Evolutionary conservation across 345 rosid species (phyloP), one percentile per base, ranked within the genome.

Genomic region (Acer negundo): DNA sequence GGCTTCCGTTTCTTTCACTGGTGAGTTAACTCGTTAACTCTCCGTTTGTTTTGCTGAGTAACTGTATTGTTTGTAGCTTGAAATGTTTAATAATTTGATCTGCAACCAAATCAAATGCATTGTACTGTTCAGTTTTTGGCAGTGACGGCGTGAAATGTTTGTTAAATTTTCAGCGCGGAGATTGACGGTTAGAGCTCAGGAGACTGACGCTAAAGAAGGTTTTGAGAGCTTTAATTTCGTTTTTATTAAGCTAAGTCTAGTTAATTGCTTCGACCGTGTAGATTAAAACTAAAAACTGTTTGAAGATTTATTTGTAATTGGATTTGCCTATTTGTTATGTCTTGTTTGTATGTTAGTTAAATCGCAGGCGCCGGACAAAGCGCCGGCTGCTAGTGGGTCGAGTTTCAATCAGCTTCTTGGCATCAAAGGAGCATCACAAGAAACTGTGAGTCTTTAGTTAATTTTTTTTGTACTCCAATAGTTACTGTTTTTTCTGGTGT

Each of bases 341-440:
- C 0, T 10, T 75, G 42, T 72, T 73, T 63, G 8, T 38, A 31
- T 73, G 71, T 72, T 85, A 92, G 98, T 73, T 68, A 84, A 92
- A 84, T 83, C 96, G 35, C 86, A 80, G 87, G 84, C 86, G 17
- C 94, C 98, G 16, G 90, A 90, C 68, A 95, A 91, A 76, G 90
- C 97, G 28, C 94, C 94, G 1, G 90, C 87, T 4, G 77, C 73
- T 35, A 82, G 72, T 66, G 99, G 99, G 73, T 95, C 99, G 8
- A 90, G 90, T 83, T 79, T 95, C 83, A 93, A 95, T 80, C 99
- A 95, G 84, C 94, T 95, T 84, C 97, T 95, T 38, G 98, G 99
- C 51, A 95, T 95, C 83, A 95, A 90, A 87, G 99, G 99, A 82
- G 99, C 99, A 9, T 76, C 96, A 63, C 92, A 89, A 87, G 99